Evolutionary conservation across 441 rosid species (phyloP).

Genomic region (Erodium moschatum): DNA sequence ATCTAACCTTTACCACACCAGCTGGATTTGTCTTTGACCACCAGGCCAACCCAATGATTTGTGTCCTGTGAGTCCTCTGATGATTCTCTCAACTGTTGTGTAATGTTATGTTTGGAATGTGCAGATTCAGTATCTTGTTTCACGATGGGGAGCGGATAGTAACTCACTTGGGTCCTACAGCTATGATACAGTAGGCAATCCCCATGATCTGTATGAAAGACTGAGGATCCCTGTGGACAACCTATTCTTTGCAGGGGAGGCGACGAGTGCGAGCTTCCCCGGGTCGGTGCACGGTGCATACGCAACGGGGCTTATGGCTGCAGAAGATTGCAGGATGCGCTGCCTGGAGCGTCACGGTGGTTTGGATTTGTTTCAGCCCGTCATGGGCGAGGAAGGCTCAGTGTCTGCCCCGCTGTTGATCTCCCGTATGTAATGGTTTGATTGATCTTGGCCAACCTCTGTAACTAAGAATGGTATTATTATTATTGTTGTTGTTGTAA

Average conservation of each 20-base stretch:
- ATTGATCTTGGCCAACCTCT: no score
- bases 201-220: background rate
- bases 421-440: background rate
- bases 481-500: no score
- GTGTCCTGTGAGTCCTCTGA: no score
- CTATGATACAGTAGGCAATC: slow-evolving; percentile 3
- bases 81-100: no score
- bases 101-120: slow-evolving; percentile 6
- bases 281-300: background rate
- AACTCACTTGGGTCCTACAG: background rate
- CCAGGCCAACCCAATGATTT: no score
- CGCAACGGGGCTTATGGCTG: slow-evolving; percentile 2
- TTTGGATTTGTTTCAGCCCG: slow-evolving; percentile 3
- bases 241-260: slow-evolving; percentile 6
- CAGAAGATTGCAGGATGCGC: slow-evolving; percentile 4
- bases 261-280: background rate
- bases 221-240: background rate
- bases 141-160: slow-evolving; percentile 79
- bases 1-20: no score
- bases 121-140: slow-evolving; percentile 77
- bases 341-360: background rate
- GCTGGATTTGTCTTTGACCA: no score
- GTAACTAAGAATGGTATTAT: no score
- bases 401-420: background rate
- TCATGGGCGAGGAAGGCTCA: background rate